Evolutionary conservation across 2,329 filamentous ascomycete species (phyloP), one percentile per base, ranked within the genome.

Genomic region (Tolypocladium pustulatum): DNA sequence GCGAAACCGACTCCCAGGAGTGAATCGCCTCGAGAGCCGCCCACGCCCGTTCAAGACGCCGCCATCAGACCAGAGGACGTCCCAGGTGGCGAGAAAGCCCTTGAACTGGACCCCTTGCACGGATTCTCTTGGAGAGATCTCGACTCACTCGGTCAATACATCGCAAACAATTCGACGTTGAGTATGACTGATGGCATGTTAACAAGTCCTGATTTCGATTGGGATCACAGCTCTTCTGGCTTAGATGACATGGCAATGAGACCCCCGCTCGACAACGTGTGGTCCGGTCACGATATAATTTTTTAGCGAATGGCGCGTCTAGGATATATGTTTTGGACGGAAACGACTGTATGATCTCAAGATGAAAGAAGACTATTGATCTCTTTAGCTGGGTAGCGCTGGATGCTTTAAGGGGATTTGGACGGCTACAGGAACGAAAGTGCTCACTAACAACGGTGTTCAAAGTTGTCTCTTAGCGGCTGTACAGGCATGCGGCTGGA

Each of bases 101-200:
- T 67, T 65, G 76, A 59, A 72, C 73, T 67, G 73, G 76, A 67
- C 72, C 76, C 56, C 1, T 73, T 78, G 2, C 80, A 83, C 56
- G 79, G 82, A 51, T 85, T 86, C 68, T 84, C 81, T 0, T 86
- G 83, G 83, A 73, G 83, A 1, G 81, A 85, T 64, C 70, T 86
- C 6, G 80, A 81, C 59, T 82, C 82, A 1, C 77, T 85, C 2
- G 81, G 81, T 0, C 81, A 85, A 61, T 84, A 81, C 60, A 73
- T 73, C 52, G 67, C 65, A 13, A 65, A 64, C 51, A 64, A 68
- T 37, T 63, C 63, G 27, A 55, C 65, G 3, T 61, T 65, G 4
- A 61, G 59, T 54, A 61, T 64, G 41, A 58, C 62, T 6, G 66
- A 69, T 53, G 65, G 66, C n/a, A 64, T 66, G 57, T 52, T 69